Evolutionary conservation across 2,329 filamentous ascomycete genomes (phyloP).

Genomic region (Grosmannia clavigera): DNA sequence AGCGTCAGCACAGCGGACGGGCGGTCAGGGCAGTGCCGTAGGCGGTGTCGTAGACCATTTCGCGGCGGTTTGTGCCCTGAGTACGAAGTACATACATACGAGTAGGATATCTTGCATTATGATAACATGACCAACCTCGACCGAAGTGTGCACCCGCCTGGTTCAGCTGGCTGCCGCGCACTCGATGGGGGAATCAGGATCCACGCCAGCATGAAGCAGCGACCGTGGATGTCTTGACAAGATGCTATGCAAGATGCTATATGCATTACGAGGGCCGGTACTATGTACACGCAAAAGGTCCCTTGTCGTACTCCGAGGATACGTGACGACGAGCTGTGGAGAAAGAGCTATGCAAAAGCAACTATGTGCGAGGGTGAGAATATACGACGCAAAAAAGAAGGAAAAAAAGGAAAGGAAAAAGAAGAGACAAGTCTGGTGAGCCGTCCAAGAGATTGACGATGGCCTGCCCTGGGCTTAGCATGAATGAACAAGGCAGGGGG

Average conservation of each 20-base stretch:
- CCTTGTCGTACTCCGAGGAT: too few relatives aligned
- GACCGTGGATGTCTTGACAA: neutral
- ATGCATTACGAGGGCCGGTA: neutral
- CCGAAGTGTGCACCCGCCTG: too few relatives aligned
- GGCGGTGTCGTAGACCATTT: neutral
- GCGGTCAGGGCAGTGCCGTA: slow-evolving; percentile 1
- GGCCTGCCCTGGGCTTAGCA: neutral
- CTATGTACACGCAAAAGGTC: neutral
- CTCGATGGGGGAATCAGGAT: neutral
- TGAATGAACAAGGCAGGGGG: slow-evolving; percentile 3
- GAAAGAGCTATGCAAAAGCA: neutral
- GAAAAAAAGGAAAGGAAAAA: neutral
- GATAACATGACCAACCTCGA: too few relatives aligned
- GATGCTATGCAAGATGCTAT: too few relatives aligned
- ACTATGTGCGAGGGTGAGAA: neutral
- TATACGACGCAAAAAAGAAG: neutral
- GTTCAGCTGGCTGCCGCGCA: too few relatives aligned
- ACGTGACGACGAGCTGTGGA: neutral
- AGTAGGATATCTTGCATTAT: too few relatives aligned
- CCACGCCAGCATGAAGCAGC: neutral
- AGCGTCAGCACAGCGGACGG: neutral
- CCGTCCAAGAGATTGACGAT: neutral
- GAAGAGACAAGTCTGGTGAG: neutral
- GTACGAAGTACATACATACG: neutral
- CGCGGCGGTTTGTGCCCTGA: neutral